Base-by-base conservation (phyloP, 2,329 filamentous ascomycete species). In the Zymoseptoria crescenta region DNA sequence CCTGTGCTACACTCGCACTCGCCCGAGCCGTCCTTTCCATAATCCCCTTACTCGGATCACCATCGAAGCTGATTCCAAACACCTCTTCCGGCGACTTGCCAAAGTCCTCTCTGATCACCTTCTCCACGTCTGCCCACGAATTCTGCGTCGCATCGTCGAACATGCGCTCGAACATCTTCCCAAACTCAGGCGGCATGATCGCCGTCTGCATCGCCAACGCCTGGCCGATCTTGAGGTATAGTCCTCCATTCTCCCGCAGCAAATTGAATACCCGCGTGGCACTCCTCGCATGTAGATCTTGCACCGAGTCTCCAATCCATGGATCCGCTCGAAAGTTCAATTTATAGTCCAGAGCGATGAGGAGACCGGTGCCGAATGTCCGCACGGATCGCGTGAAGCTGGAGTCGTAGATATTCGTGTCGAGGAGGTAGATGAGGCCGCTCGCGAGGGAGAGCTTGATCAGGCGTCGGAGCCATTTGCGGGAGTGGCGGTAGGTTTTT, bases 161-260 rank as follows among this genome's bases (percentile, higher is more conserved):
- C 91, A 99, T 96, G 69, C 88, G 83, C 21, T 87, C 81, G 72
- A 99, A 99, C 91, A 96, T 97, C 69, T 87, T 86, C 78, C 96
- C 91, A 68, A 97, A 97, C 74, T 96, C 91, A 0, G 92, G 89
- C 27, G 94, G 94, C 62, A 99, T 77, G 27, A 97, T 86, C 0
- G 93, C 93, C 66, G 89, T 93, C 79, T 99, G 94, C 94, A 97
- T 97, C 13, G 93, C 94, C 66, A 99, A 93, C 4, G 94, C 94
- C 79, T 99, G 94, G 0, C 94, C 94, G 59, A 99, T 96, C 81
- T 99, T 99, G 71, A 97, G 80, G 72, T 97, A 99, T 19, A 99
- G 76, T 0, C 94, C 94, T 61, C 94, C 93, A 80, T 99, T 99
- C 57, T 83, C 79, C 27, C 89, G 83, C 65, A 97, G 80, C 62